Conservation (phyloP, 352 stramenopile genomes). For the Plasmopara viticola region DNA sequence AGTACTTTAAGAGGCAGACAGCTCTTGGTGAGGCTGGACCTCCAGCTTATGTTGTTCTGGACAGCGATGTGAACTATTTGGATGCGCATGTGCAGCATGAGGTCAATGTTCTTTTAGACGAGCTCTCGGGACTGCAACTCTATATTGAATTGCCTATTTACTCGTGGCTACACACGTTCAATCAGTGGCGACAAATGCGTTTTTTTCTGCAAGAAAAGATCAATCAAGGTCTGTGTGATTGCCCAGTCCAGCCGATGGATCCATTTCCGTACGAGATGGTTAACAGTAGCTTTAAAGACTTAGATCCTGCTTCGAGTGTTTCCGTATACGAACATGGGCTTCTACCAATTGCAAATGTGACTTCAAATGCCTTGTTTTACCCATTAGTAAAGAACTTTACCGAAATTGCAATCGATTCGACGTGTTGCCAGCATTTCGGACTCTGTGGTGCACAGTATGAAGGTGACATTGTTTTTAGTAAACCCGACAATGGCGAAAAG, state of each 20-base stretch:
- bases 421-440: constrained; percentile 85
- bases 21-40: constrained; percentile 78
- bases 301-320: constrained; percentile 7
- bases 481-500: constrained; percentile 3
- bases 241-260: constrained; percentile 64
- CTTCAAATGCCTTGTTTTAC: constrained; percentile 66
- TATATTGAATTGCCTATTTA: constrained; percentile 84
- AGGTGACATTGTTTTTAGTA: constrained; percentile 74
- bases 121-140: constrained; percentile 58
- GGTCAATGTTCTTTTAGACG: constrained; percentile 63
- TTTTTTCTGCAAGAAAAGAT: constrained; percentile 78
- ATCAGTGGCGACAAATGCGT: constrained; percentile 82
- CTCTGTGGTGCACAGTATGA: constrained; percentile 84
- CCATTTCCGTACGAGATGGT: constrained; percentile 71
- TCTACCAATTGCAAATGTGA: constrained; percentile 28
- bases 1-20: constrained; percentile 86
- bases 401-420: constrained; percentile 79
- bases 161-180: constrained; percentile 85
- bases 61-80: constrained; percentile 61
- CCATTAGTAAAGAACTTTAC: constrained; percentile 83
- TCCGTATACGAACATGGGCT: constrained; percentile 11
- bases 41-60: constrained; percentile 79
- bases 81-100: constrained; percentile 42
- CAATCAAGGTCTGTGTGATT: constrained; percentile 49
- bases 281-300: constrained; percentile 13